These are phyloP conservation scores for Physaria fendleri DNA, from an alignment of 345 rosid species.

Conservation along the genomic window DNA sequence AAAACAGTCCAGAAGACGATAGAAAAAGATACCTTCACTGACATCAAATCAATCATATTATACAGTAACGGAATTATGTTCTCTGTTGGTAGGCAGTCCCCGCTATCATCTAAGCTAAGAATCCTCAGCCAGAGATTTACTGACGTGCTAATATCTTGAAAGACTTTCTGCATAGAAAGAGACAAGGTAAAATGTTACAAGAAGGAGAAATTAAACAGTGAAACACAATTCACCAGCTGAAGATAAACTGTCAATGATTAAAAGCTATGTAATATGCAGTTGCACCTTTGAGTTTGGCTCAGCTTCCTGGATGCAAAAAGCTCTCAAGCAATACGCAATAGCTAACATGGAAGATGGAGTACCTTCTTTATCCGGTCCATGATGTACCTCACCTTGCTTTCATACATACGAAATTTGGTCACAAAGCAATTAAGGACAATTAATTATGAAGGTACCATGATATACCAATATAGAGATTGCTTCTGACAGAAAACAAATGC, in stretches of 20 bases:
- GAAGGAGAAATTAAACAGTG: slow-evolving; percentile 4
- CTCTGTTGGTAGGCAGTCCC: slow-evolving; percentile 32
- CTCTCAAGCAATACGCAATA: slow-evolving; percentile 64
- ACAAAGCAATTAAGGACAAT: not conserved
- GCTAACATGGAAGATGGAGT: slow-evolving; percentile 43
- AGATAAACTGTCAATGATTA: slow-evolving; percentile 2
- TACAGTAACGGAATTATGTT: slow-evolving; percentile 47
- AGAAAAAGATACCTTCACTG: slow-evolving; percentile 56
- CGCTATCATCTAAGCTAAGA: slow-evolving; percentile 27
- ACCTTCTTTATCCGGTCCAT: slow-evolving; percentile 17
- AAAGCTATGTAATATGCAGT: slow-evolving; percentile 32
- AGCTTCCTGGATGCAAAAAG: slow-evolving; percentile 59
- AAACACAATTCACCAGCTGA: slow-evolving; percentile 14
- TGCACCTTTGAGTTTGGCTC: slow-evolving; percentile 83
- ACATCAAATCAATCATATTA: slow-evolving; percentile 56
- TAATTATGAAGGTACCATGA: not conserved
- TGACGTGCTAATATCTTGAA: slow-evolving; percentile 55
- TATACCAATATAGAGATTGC: slow-evolving; percentile 61
- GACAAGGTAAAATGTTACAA: slow-evolving; percentile 17
- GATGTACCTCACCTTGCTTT: slow-evolving; percentile 34
- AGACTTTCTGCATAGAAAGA: slow-evolving; percentile 43
- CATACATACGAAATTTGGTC: slow-evolving; percentile 14
- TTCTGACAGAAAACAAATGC: slow-evolving; percentile 58
- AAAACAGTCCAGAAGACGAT: slow-evolving; percentile 8
- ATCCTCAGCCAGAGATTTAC: slow-evolving; percentile 52